Percentiles rank a stretch among this genome's conserved stretches.
These are phyloP conservation scores for Pleurotus salmoneostramineus DNA, from an alignment of 768 basidiomycete genomes.

Conservation along the genomic window DNA sequence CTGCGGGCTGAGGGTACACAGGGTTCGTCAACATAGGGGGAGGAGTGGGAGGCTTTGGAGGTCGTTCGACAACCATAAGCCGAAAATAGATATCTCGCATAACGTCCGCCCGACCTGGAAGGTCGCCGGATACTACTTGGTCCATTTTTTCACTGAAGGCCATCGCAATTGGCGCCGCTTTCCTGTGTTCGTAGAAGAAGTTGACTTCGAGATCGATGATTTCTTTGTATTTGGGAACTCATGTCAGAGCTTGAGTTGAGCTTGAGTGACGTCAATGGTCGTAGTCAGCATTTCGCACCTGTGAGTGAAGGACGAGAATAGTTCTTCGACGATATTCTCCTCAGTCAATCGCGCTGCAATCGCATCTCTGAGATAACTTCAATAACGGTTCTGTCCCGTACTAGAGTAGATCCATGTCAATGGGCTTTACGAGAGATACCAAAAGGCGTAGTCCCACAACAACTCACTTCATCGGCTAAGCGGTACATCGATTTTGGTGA, in stretches of 20 bases:
- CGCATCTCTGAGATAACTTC: neutral
- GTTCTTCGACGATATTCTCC: conserved; percentile 1
- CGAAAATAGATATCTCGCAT: neutral
- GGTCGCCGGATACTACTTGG: neutral
- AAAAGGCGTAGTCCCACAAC: neutral
- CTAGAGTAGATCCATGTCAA: neutral
- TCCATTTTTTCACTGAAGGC: neutral
- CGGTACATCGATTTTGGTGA: conserved; percentile 8
- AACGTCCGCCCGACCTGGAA: neutral
- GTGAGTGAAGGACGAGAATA: conserved; percentile 1
- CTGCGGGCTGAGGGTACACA: no score
- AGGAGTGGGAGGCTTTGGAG: neutral
- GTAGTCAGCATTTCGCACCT: neutral
- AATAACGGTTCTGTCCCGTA: neutral
- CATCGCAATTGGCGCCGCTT: neutral
- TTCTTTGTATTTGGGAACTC: neutral
- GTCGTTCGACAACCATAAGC: neutral
- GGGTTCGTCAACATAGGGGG: no score
- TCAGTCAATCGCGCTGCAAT: neutral
- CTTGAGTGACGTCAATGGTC: no score
- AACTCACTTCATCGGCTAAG: conserved; percentile 1
- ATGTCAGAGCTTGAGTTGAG: neutral
- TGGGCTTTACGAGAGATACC: no score
- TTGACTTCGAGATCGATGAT: neutral
- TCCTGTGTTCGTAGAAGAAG: neutral